A percentile compares a stretch with the other conserved stretches of the same genome.
These are phyloP conservation scores for Suhomyces kunorum DNA, from an alignment of 1,139 yeast species.

Conservation along the genomic window DNA sequence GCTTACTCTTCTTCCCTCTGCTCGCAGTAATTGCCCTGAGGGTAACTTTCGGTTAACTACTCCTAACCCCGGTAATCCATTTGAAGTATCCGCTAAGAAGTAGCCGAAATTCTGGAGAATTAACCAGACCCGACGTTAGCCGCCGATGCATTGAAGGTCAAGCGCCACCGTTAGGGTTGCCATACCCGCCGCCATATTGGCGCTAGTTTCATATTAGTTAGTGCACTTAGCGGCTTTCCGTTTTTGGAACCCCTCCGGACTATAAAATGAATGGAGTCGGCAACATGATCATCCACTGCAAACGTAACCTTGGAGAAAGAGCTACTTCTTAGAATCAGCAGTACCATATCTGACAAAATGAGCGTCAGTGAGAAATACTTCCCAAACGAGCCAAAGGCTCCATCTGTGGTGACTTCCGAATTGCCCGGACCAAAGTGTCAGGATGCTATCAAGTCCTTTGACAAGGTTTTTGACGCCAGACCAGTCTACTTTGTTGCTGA, in stretches of 20 bases:
- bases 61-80: no score
- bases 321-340: background rate
- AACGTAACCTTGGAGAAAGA: background rate
- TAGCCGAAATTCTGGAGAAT: no score
- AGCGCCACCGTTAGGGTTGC: background rate
- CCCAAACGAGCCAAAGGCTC: conserved; percentile 68
- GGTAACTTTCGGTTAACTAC: no score
- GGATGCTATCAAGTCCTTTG: conserved; percentile 48
- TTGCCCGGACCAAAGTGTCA: conserved; percentile 68
- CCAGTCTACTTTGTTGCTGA: conserved; percentile 71
- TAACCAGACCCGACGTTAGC: no score
- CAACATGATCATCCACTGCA: background rate
- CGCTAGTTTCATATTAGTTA: background rate
- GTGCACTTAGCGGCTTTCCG: conserved; percentile 11
- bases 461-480: conserved; percentile 60
- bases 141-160: background rate
- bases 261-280: background rate
- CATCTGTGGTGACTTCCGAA: conserved; percentile 49
- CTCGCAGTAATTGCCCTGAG: no score
- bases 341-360: conserved; percentile 20
- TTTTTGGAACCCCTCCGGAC: no score
- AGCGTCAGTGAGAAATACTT: conserved; percentile 56
- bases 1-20: no score
- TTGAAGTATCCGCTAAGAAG: no score
- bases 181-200: background rate